phyloP scores from a whole-genome alignment of 2,329 filamentous ascomycete genomes.

The Aureobasidium leucospermi region DNA sequence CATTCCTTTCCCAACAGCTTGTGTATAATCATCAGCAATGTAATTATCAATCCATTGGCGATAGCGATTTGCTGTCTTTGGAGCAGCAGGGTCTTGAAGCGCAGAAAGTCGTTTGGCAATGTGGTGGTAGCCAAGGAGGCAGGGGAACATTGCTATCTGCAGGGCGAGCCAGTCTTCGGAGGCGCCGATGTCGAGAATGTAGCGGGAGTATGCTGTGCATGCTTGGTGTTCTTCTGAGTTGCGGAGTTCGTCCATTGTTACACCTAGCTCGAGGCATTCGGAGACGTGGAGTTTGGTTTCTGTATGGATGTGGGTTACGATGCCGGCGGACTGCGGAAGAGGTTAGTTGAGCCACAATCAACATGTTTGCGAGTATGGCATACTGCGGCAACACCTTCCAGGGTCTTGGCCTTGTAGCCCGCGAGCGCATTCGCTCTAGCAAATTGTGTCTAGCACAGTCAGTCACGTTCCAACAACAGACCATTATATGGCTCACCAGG shows the following conservation, averaged over 20 bases:
- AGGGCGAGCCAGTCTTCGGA: conserved; percentile 83
- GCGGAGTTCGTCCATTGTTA: conserved; percentile 67
- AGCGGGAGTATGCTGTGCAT: conserved; percentile 76
- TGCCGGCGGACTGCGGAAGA: conserved; percentile 50
- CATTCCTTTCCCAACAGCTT: conserved; percentile 62
- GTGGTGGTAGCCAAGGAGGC: conserved; percentile 79
- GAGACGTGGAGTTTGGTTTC: conserved; percentile 76
- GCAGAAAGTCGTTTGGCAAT: conserved; percentile 65
- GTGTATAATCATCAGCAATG: conserved; percentile 67
- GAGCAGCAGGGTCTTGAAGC: conserved; percentile 46
- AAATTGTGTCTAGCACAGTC: conserved; percentile 62
- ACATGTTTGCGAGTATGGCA: neutral
- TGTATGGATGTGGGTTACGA: conserved; percentile 67
- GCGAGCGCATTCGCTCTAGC: conserved; percentile 78
- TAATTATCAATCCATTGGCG: conserved; percentile 93
- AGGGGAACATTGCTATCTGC: conserved; percentile 77
- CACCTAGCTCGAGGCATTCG: conserved; percentile 75
- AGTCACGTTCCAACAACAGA: neutral
- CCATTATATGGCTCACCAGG: conserved; percentile 47
- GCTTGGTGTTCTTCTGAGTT: conserved; percentile 67
- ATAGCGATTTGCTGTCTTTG: conserved; percentile 46
- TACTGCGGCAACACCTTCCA: conserved; percentile 66
- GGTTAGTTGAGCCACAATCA: conserved; percentile 13
- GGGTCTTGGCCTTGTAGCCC: conserved; percentile 71
- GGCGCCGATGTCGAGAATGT: conserved; percentile 81